Percentiles rank a stretch among this genome's conserved stretches.
These are phyloP conservation scores for Hypoxylon sp. DNA, from an alignment of 2,329 filamentous ascomycete genomes.

Conservation along the genomic window DNA sequence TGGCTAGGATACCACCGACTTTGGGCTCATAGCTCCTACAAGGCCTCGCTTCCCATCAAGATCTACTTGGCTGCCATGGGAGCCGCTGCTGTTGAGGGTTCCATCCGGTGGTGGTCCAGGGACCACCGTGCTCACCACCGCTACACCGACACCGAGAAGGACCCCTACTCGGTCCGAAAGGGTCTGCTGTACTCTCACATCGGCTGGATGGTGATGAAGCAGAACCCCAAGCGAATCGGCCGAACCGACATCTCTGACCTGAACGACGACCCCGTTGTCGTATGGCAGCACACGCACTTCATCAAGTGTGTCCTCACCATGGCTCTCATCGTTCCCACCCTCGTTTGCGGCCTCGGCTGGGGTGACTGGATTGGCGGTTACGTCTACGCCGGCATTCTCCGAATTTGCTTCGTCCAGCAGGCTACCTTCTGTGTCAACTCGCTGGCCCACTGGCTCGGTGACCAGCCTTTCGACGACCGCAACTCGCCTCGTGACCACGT, in stretches of 20 bases:
- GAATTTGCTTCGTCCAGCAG: conserved; percentile 61
- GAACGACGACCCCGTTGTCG: conserved; percentile 58
- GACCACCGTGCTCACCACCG: conserved; percentile 60
- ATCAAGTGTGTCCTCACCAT: conserved; percentile 57
- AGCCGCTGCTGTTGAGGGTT: conserved; percentile 57
- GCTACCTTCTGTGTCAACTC: conserved; percentile 63
- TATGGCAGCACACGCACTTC: conserved; percentile 59
- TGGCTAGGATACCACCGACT: conserved; percentile 47
- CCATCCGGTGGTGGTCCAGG: conserved; percentile 58
- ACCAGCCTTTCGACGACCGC: conserved; percentile 75
- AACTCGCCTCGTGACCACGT: conserved; percentile 75
- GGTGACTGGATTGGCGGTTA: conserved; percentile 58
- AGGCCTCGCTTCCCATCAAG: conserved; percentile 52
- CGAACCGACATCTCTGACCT: conserved; percentile 59
- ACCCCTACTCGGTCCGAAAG: conserved; percentile 61
- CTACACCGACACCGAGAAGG: conserved; percentile 61
- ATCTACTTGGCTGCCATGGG: conserved; percentile 58
- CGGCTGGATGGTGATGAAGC: conserved; percentile 63
- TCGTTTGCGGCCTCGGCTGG: conserved; percentile 57
- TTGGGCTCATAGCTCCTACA: conserved; percentile 57
- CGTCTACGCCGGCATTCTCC: conserved; percentile 60
- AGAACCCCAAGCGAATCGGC: conserved; percentile 60
- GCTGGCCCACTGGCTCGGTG: conserved; percentile 62
- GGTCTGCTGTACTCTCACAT: conserved; percentile 59
- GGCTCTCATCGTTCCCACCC: conserved; percentile 56